phyloP scores from a whole-genome alignment of 1,139 yeast genomes.

The Debaryomyces fabryi region DNA sequence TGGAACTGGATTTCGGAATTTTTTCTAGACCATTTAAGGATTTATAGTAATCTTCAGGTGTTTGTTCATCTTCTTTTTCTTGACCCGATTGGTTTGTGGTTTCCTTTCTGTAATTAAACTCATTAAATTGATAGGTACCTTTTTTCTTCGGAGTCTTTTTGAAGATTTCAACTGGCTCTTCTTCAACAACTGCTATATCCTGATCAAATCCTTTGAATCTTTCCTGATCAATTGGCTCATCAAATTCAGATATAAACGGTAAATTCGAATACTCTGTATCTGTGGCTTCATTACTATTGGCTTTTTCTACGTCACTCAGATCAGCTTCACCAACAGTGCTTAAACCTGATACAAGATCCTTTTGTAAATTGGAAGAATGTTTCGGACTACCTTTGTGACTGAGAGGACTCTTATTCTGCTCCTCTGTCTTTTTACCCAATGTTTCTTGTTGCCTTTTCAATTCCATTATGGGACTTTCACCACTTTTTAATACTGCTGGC shows the following conservation, averaged over 20 bases:
- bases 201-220: slow-evolving; percentile 33
- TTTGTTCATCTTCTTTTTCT: neutral
- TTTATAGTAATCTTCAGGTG: slow-evolving; percentile 19
- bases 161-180: neutral
- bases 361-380: neutral
- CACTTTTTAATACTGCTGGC: slow-evolving; percentile 39
- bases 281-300: neutral
- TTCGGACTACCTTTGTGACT: neutral
- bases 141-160: neutral
- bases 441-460: slow-evolving; percentile 23
- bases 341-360: neutral
- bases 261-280: slow-evolving; percentile 17
- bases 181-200: slow-evolving; percentile 13
- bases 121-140: neutral
- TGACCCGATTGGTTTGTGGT: neutral
- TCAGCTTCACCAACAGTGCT: neutral
- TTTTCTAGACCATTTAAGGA: slow-evolving; percentile 33
- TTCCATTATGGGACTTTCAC: slow-evolving; percentile 37
- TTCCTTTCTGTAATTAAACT: neutral
- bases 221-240: slow-evolving; percentile 23
- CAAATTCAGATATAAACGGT: slow-evolving; percentile 30
- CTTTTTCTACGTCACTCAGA: neutral
- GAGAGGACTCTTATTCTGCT: slow-evolving; percentile 4
- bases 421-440: slow-evolving; percentile 4
- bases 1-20: slow-evolving; percentile 28